A percentile compares a stretch with the other conserved stretches of the same genome.
Conservation (phyloP, 225 moss, liverwort and hornwort species). For the Physcomitrellopsis africana region DNA sequence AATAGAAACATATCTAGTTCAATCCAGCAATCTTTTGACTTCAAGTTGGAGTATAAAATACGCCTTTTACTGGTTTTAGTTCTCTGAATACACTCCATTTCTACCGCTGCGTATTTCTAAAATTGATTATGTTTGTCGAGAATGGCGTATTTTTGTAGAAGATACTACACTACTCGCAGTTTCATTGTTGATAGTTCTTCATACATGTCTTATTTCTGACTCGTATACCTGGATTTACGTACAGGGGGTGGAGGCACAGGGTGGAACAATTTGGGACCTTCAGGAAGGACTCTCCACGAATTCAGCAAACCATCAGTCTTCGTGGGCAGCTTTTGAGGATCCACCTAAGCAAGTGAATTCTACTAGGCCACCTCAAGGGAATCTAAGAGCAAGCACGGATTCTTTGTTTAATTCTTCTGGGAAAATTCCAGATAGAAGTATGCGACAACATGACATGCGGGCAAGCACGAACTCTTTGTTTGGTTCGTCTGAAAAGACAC, state of each 20-base stretch:
- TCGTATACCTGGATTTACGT: slow-evolving; percentile 22
- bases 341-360: slow-evolving; percentile 43
- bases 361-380: slow-evolving; percentile 23
- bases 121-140: neutral
- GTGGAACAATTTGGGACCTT: slow-evolving; percentile 95
- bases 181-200: neutral
- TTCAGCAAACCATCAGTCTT: slow-evolving; percentile 44
- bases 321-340: slow-evolving; percentile 82
- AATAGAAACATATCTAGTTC: neutral
- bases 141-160: neutral
- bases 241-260: slow-evolving; percentile 64
- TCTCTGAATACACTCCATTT: neutral
- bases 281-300: slow-evolving; percentile 86
- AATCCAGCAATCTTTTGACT: slow-evolving; percentile 1
- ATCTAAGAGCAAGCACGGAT: slow-evolving; percentile 39
- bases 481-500: neutral
- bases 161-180: neutral
- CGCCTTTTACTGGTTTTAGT: neutral
- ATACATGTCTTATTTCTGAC: neutral
- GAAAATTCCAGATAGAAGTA: slow-evolving; percentile 42
- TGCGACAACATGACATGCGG: slow-evolving; percentile 5
- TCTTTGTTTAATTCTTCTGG: slow-evolving; percentile 32
- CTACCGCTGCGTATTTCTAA: neutral
- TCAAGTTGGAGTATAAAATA: neutral
- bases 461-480: neutral